Evolutionary conservation across 2,329 filamentous ascomycete genomes (phyloP).

Genomic region (Colletotrichum ledebouriae): DNA sequence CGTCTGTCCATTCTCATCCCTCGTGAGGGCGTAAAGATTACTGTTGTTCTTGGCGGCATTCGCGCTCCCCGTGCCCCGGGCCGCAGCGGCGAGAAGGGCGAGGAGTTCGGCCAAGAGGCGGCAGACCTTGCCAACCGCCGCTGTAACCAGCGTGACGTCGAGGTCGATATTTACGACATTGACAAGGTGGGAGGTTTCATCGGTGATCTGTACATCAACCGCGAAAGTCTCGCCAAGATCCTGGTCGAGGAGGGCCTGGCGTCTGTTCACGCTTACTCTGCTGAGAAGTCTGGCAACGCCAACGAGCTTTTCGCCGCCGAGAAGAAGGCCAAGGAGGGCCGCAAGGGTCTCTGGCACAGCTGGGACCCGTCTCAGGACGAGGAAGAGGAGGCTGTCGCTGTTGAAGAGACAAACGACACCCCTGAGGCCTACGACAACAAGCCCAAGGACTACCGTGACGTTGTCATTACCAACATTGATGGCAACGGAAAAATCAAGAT

Average conservation of each 20-base stretch:
- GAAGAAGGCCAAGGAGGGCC: conserved; percentile 87
- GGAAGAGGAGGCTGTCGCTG: conserved; percentile 67
- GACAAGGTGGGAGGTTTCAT: conserved; percentile 99
- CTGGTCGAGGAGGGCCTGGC: conserved; percentile 95
- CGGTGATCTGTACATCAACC: conserved; percentile 91
- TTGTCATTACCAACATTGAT: conserved; percentile 92
- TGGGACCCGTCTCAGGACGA: conserved; percentile 92
- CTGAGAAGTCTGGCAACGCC: conserved; percentile 93
- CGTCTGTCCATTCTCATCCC: conserved; percentile 93
- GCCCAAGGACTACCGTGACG: conserved; percentile 87
- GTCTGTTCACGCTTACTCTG: conserved; percentile 92
- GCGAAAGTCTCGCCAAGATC: conserved; percentile 94
- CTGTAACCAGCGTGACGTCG: conserved; percentile 93
- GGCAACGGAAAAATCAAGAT: conserved; percentile 86
- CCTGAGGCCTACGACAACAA: conserved; percentile 71
- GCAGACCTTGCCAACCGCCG: conserved; percentile 90
- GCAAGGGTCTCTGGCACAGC: conserved; percentile 92
- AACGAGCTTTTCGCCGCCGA: conserved; percentile 90
- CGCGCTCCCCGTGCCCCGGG: conserved; percentile 90
- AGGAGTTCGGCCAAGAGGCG: conserved; percentile 96
- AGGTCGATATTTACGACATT: conserved; percentile 93
- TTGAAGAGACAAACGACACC: conserved; percentile 60
- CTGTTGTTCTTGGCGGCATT: conserved; percentile 93
- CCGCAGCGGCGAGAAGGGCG: conserved; percentile 79
- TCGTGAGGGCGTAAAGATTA: conserved; percentile 93